Base-by-base conservation (phyloP, 2,329 filamentous ascomycete genomes). In the Colletotrichum camelliae region DNA sequence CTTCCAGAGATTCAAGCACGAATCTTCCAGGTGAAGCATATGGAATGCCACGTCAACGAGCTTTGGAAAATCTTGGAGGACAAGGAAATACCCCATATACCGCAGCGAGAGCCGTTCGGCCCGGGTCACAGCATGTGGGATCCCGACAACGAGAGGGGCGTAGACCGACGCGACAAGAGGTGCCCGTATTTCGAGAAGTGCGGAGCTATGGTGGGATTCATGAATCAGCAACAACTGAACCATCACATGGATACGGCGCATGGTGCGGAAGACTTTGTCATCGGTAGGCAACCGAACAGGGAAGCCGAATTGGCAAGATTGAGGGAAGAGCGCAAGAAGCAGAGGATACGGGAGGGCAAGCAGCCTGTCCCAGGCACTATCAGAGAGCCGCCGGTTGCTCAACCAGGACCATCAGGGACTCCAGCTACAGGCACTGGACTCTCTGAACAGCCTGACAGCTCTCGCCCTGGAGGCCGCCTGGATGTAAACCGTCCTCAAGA, bases 1-100 rank as follows among this genome's bases (percentile, higher is more conserved):
- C 58, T 61, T 5, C 64, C 39, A 5, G 57, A 73, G 13, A 62
- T 37, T 31, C 66, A 60, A 16, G 65, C 57, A 12, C 64, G 77
- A 13, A 27, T 37, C 8, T 48, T 55, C 16, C 77, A 78, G 35
- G 65, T 73, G n/a, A 21, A 61, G 7, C 77, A 78, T 52, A 77
- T 78, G 68, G 77, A 78, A 68, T 78, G 77, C n/a, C 77, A 78
- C 48, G 72, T 77, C 69, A 76, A 66, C 33, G 35, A 71, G 39
- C 77, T 78, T 29, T 78, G 77, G 77, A 70, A 77, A 48, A 31
- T 73, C 13, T 37, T 76, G 43, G 16, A 24, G 15, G 37, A 39
- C 9, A 64, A 21, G 31, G 37, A 15, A 7, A 21, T 35, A 62
- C 67, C n/a, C 31, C 67, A 3, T n/a, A 37, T 9, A 24, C 12